Evolutionary conservation across 148 eudicot species (phyloP).

Genomic region (Chenopodium suecicum): DNA sequence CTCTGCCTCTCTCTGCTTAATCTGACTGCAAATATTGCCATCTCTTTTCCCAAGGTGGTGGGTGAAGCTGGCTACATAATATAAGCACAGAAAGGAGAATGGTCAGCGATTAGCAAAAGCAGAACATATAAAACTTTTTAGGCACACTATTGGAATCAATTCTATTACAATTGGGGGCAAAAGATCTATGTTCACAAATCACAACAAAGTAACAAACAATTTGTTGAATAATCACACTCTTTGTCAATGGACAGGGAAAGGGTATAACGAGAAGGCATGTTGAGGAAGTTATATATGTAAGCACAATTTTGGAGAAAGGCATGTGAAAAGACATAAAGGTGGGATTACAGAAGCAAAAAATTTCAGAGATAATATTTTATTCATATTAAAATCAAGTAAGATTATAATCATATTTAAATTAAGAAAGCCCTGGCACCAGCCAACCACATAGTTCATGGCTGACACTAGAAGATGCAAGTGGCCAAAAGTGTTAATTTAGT

Average conservation of each 20-base stretch:
- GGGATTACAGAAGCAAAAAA: background rate
- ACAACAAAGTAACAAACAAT: background rate
- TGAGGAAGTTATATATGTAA: background rate
- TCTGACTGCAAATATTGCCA: conserved; percentile 76
- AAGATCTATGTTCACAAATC: background rate
- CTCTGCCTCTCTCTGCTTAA: conserved; percentile 61
- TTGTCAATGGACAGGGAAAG: background rate
- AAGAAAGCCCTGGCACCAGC: background rate
- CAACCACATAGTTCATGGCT: background rate
- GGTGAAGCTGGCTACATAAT: conserved; percentile 89
- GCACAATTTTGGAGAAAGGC: background rate
- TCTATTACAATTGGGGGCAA: background rate
- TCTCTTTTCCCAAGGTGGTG: conserved; percentile 89
- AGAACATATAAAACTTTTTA: background rate
- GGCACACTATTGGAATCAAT: background rate
- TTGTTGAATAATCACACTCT: background rate
- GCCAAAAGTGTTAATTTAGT: background rate
- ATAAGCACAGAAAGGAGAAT: background rate
- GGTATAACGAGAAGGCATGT: background rate
- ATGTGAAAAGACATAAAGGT: background rate
- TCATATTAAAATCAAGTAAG: background rate
- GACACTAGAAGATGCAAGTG: background rate
- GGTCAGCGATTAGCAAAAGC: background rate
- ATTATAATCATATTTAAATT: background rate
- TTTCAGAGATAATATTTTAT: background rate